phyloP scores from a whole-genome alignment of 2,329 filamentous ascomycete species.

The Calonectria henricotiae region DNA sequence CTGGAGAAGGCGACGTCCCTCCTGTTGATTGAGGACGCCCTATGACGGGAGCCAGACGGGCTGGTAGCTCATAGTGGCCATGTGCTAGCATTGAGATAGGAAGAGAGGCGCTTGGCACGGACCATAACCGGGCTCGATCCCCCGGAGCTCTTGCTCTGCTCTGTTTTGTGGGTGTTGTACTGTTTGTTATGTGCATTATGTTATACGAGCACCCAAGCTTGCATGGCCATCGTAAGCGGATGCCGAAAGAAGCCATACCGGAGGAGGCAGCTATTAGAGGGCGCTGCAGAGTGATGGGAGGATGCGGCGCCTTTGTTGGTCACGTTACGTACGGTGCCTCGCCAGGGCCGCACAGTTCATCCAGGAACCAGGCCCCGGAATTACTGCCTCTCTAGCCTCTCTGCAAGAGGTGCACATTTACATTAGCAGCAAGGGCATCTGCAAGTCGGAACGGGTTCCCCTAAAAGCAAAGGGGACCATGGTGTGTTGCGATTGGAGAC shows the following conservation, averaged over 20 bases:
- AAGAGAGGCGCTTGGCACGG: conserved; percentile 44
- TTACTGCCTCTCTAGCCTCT: conserved; percentile 27
- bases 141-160: background rate
- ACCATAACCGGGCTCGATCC: conserved; percentile 39
- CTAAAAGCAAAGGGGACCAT: background rate
- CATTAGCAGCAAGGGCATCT: conserved; percentile 24
- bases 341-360: conserved; percentile 31
- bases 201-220: conserved; percentile 6
- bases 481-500: conserved; percentile 24
- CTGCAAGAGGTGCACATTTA: conserved; percentile 23
- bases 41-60: conserved; percentile 28
- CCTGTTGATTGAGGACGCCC: conserved; percentile 24
- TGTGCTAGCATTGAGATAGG: conserved; percentile 41
- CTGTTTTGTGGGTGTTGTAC: background rate
- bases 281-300: conserved; percentile 1
- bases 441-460: conserved; percentile 12
- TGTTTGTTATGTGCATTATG: conserved; percentile 12
- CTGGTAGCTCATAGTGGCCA: conserved; percentile 33
- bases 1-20: background rate
- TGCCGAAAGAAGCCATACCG: conserved; percentile 19
- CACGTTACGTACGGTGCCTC: conserved; percentile 13
- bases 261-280: conserved; percentile 8
- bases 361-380: conserved; percentile 23
- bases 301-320: conserved; percentile 7
- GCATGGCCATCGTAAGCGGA: conserved; percentile 8